Conservation (phyloP, 2,329 filamentous ascomycete species). For the Exserohilum rostratum region DNA sequence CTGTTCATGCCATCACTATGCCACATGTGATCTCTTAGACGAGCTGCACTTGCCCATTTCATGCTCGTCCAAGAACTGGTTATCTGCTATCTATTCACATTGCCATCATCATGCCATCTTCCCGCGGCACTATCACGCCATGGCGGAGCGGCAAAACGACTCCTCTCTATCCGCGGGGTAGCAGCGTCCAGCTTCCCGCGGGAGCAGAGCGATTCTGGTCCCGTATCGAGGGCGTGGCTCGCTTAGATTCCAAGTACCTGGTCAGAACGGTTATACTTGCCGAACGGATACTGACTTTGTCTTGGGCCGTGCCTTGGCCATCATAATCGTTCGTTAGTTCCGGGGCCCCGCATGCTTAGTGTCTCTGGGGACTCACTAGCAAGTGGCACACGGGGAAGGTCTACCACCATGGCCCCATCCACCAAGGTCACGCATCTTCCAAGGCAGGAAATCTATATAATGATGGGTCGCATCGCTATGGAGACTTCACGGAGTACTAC, state of each 20-base stretch:
- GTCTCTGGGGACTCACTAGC: background rate
- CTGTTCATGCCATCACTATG: background rate
- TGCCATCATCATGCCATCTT: background rate
- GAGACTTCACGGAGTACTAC: background rate
- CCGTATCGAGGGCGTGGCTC: background rate
- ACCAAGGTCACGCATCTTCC: background rate
- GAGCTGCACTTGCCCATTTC: background rate
- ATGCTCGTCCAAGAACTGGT: background rate
- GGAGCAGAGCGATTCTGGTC: background rate
- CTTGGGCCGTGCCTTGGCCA: conserved; percentile 7
- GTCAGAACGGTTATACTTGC: background rate
- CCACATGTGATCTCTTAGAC: background rate
- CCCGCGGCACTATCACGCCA: background rate
- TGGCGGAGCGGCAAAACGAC: background rate
- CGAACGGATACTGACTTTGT: background rate
- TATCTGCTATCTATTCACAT: background rate
- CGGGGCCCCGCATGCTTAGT: conserved; percentile 28
- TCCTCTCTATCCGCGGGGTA: conserved; percentile 5
- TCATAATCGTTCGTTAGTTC: conserved; percentile 16
- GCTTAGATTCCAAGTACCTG: background rate
- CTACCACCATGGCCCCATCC: background rate
- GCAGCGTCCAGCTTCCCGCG: conserved; percentile 1
- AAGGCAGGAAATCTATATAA: conserved; percentile 2
- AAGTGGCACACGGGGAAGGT: background rate
- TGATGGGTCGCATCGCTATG: background rate